Base-by-base conservation (phyloP, 2,329 filamentous ascomycete genomes). In the Pseudogymnoascus sp. region DNA sequence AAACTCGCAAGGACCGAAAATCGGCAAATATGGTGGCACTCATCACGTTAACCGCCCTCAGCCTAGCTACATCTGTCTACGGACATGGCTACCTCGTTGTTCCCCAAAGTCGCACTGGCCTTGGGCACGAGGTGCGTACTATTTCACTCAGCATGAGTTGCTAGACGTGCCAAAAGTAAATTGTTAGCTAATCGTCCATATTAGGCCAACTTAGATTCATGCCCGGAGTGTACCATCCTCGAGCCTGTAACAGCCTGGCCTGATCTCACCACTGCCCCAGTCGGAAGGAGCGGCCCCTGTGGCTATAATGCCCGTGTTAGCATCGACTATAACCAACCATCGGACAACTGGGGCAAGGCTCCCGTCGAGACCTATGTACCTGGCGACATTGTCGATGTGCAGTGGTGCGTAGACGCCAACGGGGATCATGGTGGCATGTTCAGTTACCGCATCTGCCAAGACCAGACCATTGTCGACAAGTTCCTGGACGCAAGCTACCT, bases 341-440 rank as follows among this genome's bases (percentile, higher is more conserved):
- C 65, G 64, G 2, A 70, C 74, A 68, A 57, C 51, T 83, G 80
- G 80, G 81, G 81, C 21, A 73, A 34, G 4, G 1, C 70, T 8
- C 71, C 76, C 0, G 78, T 82, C 0, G 76, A 70, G 1, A 80
- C 76, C 1, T 83, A 82, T 70, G 70, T 71, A 0, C 71, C 77
- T 0, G 81, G 80, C 0, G 72, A 82, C 8, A 70, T 76, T 0
- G 71, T 83, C 23, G 77, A 81, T 23, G 81, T 83, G 0, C 73
- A 81, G 69, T 83, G 81, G 81, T 83, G 81, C 62, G 76, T 83
- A 16, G 81, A 84, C 67, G 72, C 82, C 71, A 83, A 83, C 67
- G 81, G 81, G 0, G 81, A 83, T 66, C 81, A 83, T 66, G 80
- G 81, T 26, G 81, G 81, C 70, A 83, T 83, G 80, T 83, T 82